A percentile compares a stretch with the other conserved stretches of the same genome.
phyloP scores from a whole-genome alignment of 2,329 filamentous ascomycete genomes.

The Cordyceps cateniannulata region DNA sequence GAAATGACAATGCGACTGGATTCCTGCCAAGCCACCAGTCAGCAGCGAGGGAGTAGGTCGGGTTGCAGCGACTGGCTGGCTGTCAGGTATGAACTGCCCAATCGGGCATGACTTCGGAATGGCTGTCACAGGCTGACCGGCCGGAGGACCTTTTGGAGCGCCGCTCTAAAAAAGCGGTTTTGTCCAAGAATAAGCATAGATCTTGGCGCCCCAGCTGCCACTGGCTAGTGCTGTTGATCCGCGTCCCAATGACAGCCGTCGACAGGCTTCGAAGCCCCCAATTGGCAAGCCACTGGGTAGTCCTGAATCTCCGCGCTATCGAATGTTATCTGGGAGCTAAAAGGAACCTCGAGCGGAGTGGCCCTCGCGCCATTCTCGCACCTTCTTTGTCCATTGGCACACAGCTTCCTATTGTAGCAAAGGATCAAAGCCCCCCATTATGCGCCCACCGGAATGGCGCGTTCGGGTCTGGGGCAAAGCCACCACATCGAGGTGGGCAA shows the following conservation, averaged over 20 bases:
- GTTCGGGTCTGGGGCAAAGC: background rate
- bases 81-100: background rate
- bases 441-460: background rate
- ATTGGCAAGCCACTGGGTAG: background rate
- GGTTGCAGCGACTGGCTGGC: background rate
- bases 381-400: background rate
- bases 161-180: background rate
- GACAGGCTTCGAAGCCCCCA: background rate
- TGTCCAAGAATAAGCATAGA: conserved; percentile 7
- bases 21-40: background rate
- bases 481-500: background rate
- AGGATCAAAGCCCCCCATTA: background rate
- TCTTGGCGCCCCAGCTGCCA: conserved; percentile 3
- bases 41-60: background rate
- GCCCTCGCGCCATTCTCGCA: background rate
- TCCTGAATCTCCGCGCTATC: conserved; percentile 1
- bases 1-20: background rate
- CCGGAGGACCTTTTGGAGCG: background rate
- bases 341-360: background rate
- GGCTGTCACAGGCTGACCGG: background rate
- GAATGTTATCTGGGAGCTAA: background rate
- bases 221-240: background rate
- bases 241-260: background rate
- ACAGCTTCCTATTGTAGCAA: conserved; percentile 4
- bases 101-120: background rate